Evolutionary conservation across 2,329 filamentous ascomycete genomes (phyloP).

Genomic region (Ophiostoma tasmaniense): DNA sequence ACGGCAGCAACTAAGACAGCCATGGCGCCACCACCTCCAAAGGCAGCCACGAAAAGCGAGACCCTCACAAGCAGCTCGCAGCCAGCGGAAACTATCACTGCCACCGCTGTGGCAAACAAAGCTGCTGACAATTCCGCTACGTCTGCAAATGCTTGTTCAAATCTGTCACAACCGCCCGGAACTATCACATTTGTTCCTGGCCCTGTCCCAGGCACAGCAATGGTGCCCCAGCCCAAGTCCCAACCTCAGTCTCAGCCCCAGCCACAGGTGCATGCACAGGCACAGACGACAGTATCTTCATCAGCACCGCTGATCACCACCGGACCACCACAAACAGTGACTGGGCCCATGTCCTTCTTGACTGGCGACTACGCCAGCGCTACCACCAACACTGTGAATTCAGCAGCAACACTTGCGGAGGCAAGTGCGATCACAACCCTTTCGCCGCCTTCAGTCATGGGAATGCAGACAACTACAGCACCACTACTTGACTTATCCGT

Average conservation of each 20-base stretch:
- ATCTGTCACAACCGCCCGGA: background rate
- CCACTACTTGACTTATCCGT: conserved; percentile 22
- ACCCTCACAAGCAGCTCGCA: background rate
- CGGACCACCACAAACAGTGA: background rate
- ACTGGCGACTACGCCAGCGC: background rate
- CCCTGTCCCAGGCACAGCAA: background rate
- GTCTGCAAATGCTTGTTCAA: background rate
- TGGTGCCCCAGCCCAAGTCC: background rate
- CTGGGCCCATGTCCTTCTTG: background rate
- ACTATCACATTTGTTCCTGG: background rate
- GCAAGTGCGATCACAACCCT: background rate
- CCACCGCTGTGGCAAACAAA: background rate
- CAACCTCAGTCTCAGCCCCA: background rate
- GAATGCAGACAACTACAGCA: background rate
- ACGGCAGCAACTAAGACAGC: background rate
- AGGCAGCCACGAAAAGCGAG: background rate
- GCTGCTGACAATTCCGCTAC: background rate
- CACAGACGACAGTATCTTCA: background rate
- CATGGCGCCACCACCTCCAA: background rate
- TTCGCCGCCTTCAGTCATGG: background rate
- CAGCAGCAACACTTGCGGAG: background rate
- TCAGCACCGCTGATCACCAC: background rate
- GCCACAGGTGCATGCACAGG: background rate
- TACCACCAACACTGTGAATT: background rate
- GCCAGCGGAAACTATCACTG: background rate